Base-by-base conservation (phyloP, 192 early-diverging fungal genomes). In the Entomortierella beljakovae region DNA sequence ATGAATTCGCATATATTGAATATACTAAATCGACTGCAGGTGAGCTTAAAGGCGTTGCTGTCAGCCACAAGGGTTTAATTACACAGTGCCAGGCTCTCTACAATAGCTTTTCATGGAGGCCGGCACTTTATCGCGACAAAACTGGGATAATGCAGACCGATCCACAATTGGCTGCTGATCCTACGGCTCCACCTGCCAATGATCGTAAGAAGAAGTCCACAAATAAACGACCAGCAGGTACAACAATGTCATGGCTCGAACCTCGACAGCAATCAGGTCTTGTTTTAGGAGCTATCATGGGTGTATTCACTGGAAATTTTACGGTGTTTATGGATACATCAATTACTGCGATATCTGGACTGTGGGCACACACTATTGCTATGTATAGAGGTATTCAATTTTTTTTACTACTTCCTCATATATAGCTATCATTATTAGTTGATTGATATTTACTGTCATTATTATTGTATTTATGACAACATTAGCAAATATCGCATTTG, bases 1-100 rank as follows among this genome's bases (percentile, higher is more conserved):
- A 70, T 28, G 93, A 94, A 33, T 54, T 91, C n/a, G 94, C 94
- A 1, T 94, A 94, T 51, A 88, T 95, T 32, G 93, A 93, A 71
- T 94, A 91, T 55, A 90, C 90, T 50, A 95, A 93, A 59, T 92
- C 90, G 50, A 84, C 88, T 0, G 86, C 88, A 33, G 93, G 93
- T 48, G 89, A 92, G 73, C 81, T 95, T 8, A 94, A 95, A 74
- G 94, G 94, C 23, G 88, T 93, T 50, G 84, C 89, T 29, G 69
- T 94, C 9, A 88, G 90, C 8, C 93, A 95, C 51, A 83, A 85
- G 20, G 84, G 86, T 22, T 86, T 95, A 33, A 88, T 95, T 77
- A 57, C 82, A 15, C 92, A 93, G 61, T 90, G 93, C 54, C 69
- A 62, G 33, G 51, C 57, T 6, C 46, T 76, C 22, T 66, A 61